Base-by-base conservation (phyloP, 139 green algal species). In the Coccomyxa sp. region DNA sequence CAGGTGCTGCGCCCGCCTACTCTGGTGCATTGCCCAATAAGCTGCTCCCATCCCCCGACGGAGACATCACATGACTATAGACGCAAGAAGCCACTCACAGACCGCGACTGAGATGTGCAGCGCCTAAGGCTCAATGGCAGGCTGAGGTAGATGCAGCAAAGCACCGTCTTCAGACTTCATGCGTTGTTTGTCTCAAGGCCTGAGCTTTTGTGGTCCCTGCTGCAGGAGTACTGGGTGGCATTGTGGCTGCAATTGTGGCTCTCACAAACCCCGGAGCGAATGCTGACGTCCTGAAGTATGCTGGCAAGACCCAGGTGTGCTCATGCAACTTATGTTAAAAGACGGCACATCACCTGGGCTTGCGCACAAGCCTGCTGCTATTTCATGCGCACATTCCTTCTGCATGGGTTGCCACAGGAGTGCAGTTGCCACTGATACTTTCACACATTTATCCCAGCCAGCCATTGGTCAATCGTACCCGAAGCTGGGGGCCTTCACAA, bases 161-260 rank as follows among this genome's bases (percentile, higher is more conserved):
- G 12, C 44, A 27, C 14, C 44, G 10, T 58, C 44, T 58, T 58
- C 44, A 58, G 44, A 58, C 44, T 14, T 58, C 10, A 10, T 58
- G 44, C 12, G 14, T 58, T 58, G 12, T 14, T 14, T 58, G 44
- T 58, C 14, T 27, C 10, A 58, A 27, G 44, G 44, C 14, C 14
- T 14, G 14, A 14, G 50, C 22, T 22, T 22, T 64, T 18, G 18
- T 22, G 50, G 50, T 64, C 18, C 18, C 27, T 18, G 22, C 27
- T 64, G 50, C 50, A 64, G 50, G 50, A 3, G 16, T 85, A 0
- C 74, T 85, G n/a, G 86, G 84, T 7, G 84, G 86, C 24, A 40
- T 89, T 29, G 79, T 82, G 35, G 79, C 84, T 18, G 84, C 81
- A 27, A 6, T 87, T 0, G 68, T 80, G 10, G 36, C 70, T 1